phyloP scores from a whole-genome alignment of 2,329 filamentous ascomycete genomes.

The Bipolaris cookei region DNA sequence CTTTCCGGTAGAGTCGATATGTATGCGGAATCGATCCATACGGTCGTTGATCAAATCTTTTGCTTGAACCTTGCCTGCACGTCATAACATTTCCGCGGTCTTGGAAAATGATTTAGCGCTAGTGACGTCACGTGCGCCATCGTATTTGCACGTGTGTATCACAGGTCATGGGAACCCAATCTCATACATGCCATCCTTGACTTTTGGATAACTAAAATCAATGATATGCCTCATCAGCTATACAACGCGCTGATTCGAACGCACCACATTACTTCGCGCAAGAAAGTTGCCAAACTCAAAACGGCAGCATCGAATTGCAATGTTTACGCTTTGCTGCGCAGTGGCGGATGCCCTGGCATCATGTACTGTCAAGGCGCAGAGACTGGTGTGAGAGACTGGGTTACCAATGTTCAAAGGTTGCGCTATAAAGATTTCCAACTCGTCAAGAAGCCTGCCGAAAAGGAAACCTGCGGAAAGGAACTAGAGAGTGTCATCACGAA shows the following conservation, averaged over 20 bases:
- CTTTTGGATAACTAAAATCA: background rate
- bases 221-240: conserved; percentile 32
- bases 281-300: conserved; percentile 69
- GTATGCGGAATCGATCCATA: conserved; percentile 39
- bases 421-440: conserved; percentile 77
- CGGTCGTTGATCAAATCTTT: conserved; percentile 25
- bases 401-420: conserved; percentile 66
- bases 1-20: conserved; percentile 33
- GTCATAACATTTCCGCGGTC: conserved; percentile 21
- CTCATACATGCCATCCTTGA: background rate
- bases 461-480: conserved; percentile 22
- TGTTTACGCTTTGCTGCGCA: conserved; percentile 69
- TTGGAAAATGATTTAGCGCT: conserved; percentile 29
- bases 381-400: conserved; percentile 66
- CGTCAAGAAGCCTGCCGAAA: conserved; percentile 58
- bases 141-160: background rate
- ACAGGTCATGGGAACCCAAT: background rate
- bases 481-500: conserved; percentile 14
- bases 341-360: conserved; percentile 73
- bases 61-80: conserved; percentile 17
- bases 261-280: conserved; percentile 81
- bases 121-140: conserved; percentile 39
- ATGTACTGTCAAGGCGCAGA: conserved; percentile 77
- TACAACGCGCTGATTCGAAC: conserved; percentile 73
- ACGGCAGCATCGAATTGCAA: conserved; percentile 67